Evolutionary conservation across 2,329 filamentous ascomycete genomes (phyloP), one percentile per base, ranked within the genome.

Genomic region (Cladophialophora bantiana): DNA sequence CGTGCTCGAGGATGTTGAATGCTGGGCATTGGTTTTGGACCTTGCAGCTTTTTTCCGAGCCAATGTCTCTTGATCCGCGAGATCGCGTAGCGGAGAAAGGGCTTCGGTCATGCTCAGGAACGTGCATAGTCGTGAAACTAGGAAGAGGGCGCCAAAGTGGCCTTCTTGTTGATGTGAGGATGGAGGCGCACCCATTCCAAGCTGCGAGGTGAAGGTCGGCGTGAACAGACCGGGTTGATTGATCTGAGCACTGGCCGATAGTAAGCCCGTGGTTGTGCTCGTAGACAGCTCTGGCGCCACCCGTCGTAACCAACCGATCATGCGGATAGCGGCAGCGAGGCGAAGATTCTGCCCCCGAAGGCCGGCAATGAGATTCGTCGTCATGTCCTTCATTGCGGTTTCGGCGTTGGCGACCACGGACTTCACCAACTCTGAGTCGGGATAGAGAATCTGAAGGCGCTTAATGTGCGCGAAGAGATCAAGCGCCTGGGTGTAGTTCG

Each of bases 381-480:
- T 92, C 87, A 98, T 93, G 65, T 91, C 89, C 73, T 91, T 91
- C 85, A 98, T 96, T 42, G 93, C 92, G 61, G 88, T 88, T 73
- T 97, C 93, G 9, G 94, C 92, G 76, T 97, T 92, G 2, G 80
- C 76, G 9, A 89, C 84, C 20, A 98, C 89, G 31, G 90, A 89
- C 18, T 84, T 83, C 32, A 98, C 86, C 52, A 98, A 82, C 0
- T 86, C 82, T 0, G 93, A 97, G 60, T 89, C 83, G 0, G 94
- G 91, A 76, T 97, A 96, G 34, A 98, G 83, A 0, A 89, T 88
- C 68, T 93, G 89, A 5, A 99, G 83, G 7, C 95, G 88, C 72
- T 92, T 92, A 75, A 97, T 95, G 77, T 98, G 95, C n/a, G 92
- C 90, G 75, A 96, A 91, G 2, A 99, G 84, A 77, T 99, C 95